Evolutionary conservation across 805 yeast genomes (phyloP).

Genomic region (Cyberlindnera amylophila): DNA sequence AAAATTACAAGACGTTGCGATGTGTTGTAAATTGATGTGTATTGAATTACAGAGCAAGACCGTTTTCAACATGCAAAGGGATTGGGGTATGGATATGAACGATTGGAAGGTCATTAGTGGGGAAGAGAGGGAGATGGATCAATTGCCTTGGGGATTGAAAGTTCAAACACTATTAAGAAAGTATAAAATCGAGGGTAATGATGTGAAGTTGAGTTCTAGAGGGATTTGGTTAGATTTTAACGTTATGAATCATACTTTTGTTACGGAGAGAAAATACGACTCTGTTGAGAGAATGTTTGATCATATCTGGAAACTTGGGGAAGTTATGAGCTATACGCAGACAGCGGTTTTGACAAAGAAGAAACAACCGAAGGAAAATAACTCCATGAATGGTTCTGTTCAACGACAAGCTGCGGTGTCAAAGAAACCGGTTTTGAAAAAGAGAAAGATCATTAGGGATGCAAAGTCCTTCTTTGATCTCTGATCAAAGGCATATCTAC

Average conservation of each 20-base stretch:
- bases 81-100: slow-evolving; percentile 20
- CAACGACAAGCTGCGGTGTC: not conserved
- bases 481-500: slow-evolving; percentile 1
- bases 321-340: slow-evolving; percentile 11
- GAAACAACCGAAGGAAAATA: not conserved
- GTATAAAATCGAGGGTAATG: slow-evolving; percentile 5
- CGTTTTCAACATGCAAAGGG: slow-evolving; percentile 11
- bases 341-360: slow-evolving; percentile 16
- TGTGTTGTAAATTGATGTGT: slow-evolving; percentile 15
- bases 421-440: slow-evolving; percentile 10
- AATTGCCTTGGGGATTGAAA: slow-evolving; percentile 22
- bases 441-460: slow-evolving; percentile 7
- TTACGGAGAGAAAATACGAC: not conserved
- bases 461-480: slow-evolving; percentile 24
- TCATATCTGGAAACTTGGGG: slow-evolving; percentile 20
- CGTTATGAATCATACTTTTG: slow-evolving; percentile 12
- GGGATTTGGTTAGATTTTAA: slow-evolving; percentile 21
- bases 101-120: slow-evolving; percentile 18
- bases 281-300: slow-evolving; percentile 11
- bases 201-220: not conserved
- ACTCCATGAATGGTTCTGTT: no score
- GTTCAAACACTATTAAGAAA: slow-evolving; percentile 12
- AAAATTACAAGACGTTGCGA: slow-evolving; percentile 19
- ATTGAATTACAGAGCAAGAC: slow-evolving; percentile 17
- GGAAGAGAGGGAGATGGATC: slow-evolving; percentile 4